Evolutionary conservation across 148 eudicot genomes (phyloP).

Genomic region (Suaeda aralocaspica): DNA sequence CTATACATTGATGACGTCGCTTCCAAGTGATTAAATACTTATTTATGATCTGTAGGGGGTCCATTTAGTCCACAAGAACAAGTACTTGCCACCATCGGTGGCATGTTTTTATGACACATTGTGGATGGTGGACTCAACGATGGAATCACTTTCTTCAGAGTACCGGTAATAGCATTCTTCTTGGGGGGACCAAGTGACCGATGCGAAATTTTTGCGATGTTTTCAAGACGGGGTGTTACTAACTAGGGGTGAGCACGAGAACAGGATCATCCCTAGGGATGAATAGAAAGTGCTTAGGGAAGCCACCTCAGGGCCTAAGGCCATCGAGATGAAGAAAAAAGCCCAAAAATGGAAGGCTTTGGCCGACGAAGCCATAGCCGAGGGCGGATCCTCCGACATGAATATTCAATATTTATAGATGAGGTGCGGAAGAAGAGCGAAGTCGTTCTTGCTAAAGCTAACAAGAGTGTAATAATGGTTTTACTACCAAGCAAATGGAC

Average conservation of each 20-base stretch:
- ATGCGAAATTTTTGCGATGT: constrained; percentile 74
- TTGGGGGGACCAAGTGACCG: constrained; percentile 87
- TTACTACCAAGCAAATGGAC: constrained; percentile 1
- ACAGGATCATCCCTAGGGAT: constrained; percentile 38
- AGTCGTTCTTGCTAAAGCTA: constrained; percentile 13
- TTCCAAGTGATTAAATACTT: neutral
- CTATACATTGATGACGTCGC: neutral
- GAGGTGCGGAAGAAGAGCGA: constrained; percentile 39
- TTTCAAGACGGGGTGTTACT: constrained; percentile 50
- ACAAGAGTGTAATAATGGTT: neutral
- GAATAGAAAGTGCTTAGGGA: constrained; percentile 53
- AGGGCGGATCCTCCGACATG: constrained; percentile 61
- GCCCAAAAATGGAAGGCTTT: constrained; percentile 52
- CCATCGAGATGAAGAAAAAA: constrained; percentile 48
- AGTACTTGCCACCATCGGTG: constrained; percentile 47
- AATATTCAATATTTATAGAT: constrained; percentile 53
- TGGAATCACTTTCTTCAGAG: constrained; percentile 58
- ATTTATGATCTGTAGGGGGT: constrained; percentile 31
- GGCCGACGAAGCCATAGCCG: constrained; percentile 52
- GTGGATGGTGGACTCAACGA: constrained; percentile 91
- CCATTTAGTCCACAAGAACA: constrained; percentile 69
- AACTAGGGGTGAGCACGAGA: constrained; percentile 60
- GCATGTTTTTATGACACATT: constrained; percentile 83
- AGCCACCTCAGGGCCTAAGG: constrained; percentile 43
- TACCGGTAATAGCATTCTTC: constrained; percentile 75